Percentiles rank a stretch among this genome's conserved stretches.
These are phyloP conservation scores for Sambucus nigra DNA, from an alignment of 129 eudicot genomes.

Conservation along the genomic window DNA sequence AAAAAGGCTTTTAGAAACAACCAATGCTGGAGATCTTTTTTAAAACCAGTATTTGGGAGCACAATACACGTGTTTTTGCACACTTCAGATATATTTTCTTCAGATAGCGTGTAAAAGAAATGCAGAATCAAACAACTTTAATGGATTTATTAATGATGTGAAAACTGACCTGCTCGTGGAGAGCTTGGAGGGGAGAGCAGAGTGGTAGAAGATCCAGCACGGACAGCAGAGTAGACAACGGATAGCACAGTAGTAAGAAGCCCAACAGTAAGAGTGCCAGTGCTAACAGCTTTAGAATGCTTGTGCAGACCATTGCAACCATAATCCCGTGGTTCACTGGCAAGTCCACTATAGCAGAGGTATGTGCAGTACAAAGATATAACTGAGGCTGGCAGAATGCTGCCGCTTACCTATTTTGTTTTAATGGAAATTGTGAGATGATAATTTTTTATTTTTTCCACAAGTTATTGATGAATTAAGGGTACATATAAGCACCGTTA, in stretches of 20 bases:
- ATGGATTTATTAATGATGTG: neutral
- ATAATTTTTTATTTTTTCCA: neutral
- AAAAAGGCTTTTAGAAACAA: no score
- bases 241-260: slow-evolving; percentile 85
- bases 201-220: slow-evolving; percentile 96
- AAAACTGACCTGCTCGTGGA: slow-evolving; percentile 75
- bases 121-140: neutral
- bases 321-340: slow-evolving; percentile 96
- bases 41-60: no score
- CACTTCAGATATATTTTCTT: no score
- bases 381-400: slow-evolving; percentile 93
- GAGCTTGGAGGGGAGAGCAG: slow-evolving; percentile 92
- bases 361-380: slow-evolving; percentile 81
- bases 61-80: no score
- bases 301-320: slow-evolving; percentile 96
- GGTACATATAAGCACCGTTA: neutral
- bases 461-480: neutral
- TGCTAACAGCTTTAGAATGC: slow-evolving; percentile 81
- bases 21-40: no score
- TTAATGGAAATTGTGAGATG: neutral
- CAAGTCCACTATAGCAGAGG: slow-evolving; percentile 95
- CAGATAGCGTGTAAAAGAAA: no score
- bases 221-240: slow-evolving; percentile 98
- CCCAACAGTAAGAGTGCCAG: slow-evolving; percentile 75
- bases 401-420: slow-evolving; percentile 64